Evolutionary conservation across 2,329 filamentous ascomycete genomes (phyloP).

Genomic region (Aspergillus tubingensis): DNA sequence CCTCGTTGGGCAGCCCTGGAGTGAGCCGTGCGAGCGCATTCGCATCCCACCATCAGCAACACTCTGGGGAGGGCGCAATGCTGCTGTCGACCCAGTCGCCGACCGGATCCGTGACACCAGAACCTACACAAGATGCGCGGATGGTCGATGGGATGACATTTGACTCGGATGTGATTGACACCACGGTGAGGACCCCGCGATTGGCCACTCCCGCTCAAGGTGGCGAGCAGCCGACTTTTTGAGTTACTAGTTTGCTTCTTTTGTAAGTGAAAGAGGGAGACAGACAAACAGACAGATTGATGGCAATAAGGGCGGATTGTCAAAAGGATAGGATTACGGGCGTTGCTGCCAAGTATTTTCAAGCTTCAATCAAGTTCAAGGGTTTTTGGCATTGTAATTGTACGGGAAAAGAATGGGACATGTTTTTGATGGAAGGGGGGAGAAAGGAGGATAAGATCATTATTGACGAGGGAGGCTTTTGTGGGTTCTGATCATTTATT

Average conservation of each 20-base stretch:
- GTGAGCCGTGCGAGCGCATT: conserved; percentile 35
- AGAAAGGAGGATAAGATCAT: neutral
- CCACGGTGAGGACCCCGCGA: conserved; percentile 61
- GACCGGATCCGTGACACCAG: conserved; percentile 42
- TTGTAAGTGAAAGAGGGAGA: too few relatives aligned
- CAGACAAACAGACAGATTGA: too few relatives aligned
- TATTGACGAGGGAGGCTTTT: neutral
- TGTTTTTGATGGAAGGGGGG: neutral
- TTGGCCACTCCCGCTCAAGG: conserved; percentile 42
- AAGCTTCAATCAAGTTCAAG: neutral
- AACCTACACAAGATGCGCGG: conserved; percentile 56
- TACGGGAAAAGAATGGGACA: neutral
- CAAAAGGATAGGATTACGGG: neutral
- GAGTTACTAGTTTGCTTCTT: neutral
- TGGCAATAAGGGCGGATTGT: neutral
- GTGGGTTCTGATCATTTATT: neutral
- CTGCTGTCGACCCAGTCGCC: conserved; percentile 39
- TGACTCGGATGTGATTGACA: conserved; percentile 64
- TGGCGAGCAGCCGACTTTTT: conserved; percentile 3
- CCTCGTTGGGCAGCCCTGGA: conserved; percentile 45
- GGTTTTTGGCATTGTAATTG: neutral
- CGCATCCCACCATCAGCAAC: conserved; percentile 27
- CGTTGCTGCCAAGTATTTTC: neutral
- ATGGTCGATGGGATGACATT: conserved; percentile 70
- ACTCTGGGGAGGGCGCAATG: conserved; percentile 42